Percentiles rank a stretch among this genome's conserved stretches.
Evolutionary conservation across 139 green algal species (phyloP).

Genomic region (Eudorina sp.): DNA sequence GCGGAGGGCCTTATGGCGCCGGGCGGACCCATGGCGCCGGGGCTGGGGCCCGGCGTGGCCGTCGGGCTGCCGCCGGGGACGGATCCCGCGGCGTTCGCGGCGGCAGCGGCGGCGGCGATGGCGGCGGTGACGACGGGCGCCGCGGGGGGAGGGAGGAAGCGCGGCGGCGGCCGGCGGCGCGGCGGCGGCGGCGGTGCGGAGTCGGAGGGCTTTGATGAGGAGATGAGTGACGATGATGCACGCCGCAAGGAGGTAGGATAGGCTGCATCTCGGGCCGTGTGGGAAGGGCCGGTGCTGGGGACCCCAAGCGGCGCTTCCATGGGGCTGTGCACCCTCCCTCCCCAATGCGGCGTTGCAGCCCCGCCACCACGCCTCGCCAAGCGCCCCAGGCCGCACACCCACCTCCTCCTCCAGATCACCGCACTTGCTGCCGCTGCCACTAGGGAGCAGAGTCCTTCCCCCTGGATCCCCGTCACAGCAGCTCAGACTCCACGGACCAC

Average conservation of each 20-base stretch:
- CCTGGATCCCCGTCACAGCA: too few species aligned
- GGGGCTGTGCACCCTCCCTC: not conserved
- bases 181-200: not conserved
- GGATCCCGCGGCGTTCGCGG: not conserved
- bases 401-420: too few species aligned
- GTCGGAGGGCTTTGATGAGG: conserved; percentile 19
- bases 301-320: too few species aligned
- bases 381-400: too few species aligned
- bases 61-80: not conserved
- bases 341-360: too few species aligned
- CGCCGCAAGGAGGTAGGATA: conserved; percentile 4
- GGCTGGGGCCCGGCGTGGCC: not conserved
- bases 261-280: not conserved
- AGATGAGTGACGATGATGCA: conserved; percentile 22
- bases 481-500: too few species aligned
- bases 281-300: too few species aligned
- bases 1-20: conserved; percentile 17
- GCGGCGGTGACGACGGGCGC: not conserved
- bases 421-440: too few species aligned
- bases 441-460: too few species aligned
- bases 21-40: not conserved
- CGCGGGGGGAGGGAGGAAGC: not conserved
- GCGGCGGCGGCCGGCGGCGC: not conserved
- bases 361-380: too few species aligned
- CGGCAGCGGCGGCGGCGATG: not conserved